These are phyloP conservation scores for Miscanthus lutarioriparius DNA, from an alignment of 176 grass and related monocot genomes.

Conservation along the genomic window DNA sequence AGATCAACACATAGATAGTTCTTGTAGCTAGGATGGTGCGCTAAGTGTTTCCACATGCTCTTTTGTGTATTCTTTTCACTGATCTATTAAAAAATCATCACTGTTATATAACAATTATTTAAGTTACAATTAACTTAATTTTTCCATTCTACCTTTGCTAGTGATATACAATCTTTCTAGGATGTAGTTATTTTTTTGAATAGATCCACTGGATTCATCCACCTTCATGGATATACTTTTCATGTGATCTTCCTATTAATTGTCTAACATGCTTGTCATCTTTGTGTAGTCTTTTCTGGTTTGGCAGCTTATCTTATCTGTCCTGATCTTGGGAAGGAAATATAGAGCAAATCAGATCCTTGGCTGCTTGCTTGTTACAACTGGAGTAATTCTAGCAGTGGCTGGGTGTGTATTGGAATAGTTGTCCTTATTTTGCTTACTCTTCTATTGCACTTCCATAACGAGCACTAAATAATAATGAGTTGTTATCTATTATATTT, in stretches of 20 bases:
- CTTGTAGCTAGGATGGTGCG: slow-evolving; percentile 6
- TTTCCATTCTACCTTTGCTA: neutral
- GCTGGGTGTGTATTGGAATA: slow-evolving; percentile 54
- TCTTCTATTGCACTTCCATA: slow-evolving; percentile 26
- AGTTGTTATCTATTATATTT: neutral
- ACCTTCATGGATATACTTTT: neutral
- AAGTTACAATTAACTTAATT: neutral
- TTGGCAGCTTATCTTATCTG: slow-evolving; percentile 89
- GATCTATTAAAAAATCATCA: neutral
- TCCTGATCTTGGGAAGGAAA: slow-evolving; percentile 75
- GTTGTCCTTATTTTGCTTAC: slow-evolving; percentile 1
- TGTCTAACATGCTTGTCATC: slow-evolving; percentile 19
- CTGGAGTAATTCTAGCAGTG: slow-evolving; percentile 78
- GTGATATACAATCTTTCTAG: neutral
- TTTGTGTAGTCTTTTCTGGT: slow-evolving; percentile 88
- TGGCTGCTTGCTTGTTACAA: slow-evolving; percentile 82
- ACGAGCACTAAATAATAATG: neutral
- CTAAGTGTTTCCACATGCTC: neutral
- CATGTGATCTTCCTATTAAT: neutral
- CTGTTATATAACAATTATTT: neutral
- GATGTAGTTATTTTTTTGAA: neutral
- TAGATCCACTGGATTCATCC: neutral
- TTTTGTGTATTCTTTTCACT: neutral
- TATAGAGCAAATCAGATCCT: slow-evolving; percentile 76
- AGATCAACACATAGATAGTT: neutral